phyloP scores from a whole-genome alignment of 2,329 filamentous ascomycete genomes.

The Colletotrichum liriopes region DNA sequence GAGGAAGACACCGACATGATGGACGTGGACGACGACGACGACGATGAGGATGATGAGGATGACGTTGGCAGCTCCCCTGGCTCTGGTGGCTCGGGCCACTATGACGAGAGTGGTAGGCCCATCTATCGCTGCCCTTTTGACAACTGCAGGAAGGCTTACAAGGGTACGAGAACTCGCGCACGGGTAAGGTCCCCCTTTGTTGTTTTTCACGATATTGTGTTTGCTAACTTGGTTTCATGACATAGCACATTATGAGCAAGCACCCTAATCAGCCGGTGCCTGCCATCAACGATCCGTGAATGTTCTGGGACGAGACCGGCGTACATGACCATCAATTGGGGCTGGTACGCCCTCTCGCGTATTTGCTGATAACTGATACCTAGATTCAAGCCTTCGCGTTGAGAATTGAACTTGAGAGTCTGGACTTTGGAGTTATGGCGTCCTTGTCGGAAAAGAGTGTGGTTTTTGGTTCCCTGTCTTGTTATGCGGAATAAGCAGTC shows the following conservation, averaged over 20 bases:
- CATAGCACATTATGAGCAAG: conserved; percentile 3
- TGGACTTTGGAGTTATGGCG: too few relatives aligned
- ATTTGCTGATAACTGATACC: too few relatives aligned
- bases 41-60: not conserved
- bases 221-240: not conserved
- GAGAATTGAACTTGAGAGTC: too few relatives aligned
- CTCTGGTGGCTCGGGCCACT: too few relatives aligned
- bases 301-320: not conserved
- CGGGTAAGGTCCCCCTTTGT: not conserved
- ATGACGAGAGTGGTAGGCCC: too few relatives aligned
- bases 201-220: too few relatives aligned
- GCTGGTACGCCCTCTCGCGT: too few relatives aligned
- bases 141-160: not conserved
- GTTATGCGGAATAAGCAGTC: not conserved
- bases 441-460: too few relatives aligned
- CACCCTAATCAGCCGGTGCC: not conserved
- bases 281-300: not conserved
- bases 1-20: not conserved
- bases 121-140: not conserved
- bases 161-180: not conserved
- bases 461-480: too few relatives aligned
- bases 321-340: too few relatives aligned
- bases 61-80: not conserved
- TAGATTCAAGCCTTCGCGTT: too few relatives aligned
- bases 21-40: not conserved